Base-by-base conservation (phyloP, 2,329 filamentous ascomycete species). In the Cladosporium sp. region DNA sequence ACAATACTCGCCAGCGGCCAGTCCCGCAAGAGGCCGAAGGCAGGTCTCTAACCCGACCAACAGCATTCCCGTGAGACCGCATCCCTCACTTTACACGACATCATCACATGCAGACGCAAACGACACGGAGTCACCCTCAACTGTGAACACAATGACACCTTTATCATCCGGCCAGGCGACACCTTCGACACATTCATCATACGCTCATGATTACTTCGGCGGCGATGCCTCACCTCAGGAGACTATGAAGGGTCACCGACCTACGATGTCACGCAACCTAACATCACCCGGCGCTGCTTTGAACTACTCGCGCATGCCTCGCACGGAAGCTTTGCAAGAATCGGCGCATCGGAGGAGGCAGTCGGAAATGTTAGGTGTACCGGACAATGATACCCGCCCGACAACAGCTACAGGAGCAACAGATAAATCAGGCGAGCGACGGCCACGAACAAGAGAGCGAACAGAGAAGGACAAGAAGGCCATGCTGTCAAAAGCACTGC, bases 401-500 rank as follows among this genome's bases (percentile, higher is more conserved):
- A 34, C 16, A 3, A 49, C 44, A 9, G 32, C 32, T 13, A 48
- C 43, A 16, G 31, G 32, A 9, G 28, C n/a, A 18, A 48, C 14
- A 13, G 14, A 41, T 22, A 41, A 37, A 22, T 34, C 34, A 49
- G 41, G 32, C 48, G 51, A 60, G 22, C 56, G 53, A 37, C 52
- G 53, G 49, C 46, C 56, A 22, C 56, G 48, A 45, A 42, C 52
- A 49, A 50, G 43, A 54, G 74, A 76, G 57, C 67, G 68, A 55
- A 66, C 70, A 46, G 75, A 77, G 54, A 74, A 71, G 60, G 75
- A 77, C 61, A 77, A 97, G 68, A 97, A 96, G 74, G 87, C 85
- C 9, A 97, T 97, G 91, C 79, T 98, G 34, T 95, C 92, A n/a
- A 88, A 87, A 62, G 93, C 93, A 0, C 75, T 98, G 51, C 87